Base-by-base conservation (phyloP, 164 flowering plant genomes). In the Vitis rupestris region DNA sequence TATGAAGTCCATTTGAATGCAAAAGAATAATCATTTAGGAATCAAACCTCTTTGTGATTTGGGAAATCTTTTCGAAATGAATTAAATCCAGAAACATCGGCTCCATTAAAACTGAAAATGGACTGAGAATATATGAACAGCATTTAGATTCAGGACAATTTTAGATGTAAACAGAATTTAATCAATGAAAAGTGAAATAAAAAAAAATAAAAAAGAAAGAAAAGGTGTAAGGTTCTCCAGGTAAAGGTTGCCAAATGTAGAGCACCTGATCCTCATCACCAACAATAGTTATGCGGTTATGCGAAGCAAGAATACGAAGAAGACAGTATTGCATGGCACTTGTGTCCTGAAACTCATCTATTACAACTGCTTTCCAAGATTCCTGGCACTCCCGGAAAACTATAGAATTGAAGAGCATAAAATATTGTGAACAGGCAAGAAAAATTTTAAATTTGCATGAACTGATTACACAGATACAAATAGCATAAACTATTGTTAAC, bases 231-330 rank as follows among this genome's bases (percentile, higher is more conserved):
- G 4, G 44, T 37, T 4, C 3, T 19, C 3, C 30, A 48, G 15
- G 9, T 47, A 19, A 57, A 52, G n/a, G 47, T 29, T 8, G 12
- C 30, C 29, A 29, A 59, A 49, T 23, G 62, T n/a, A 66, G n/a
- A 6, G 69, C 63, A 90, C 98, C 93, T 94, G 98, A 76, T 94
- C 98, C 73, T 94, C 98, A 86, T 94, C 98, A 63, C 98, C 98
- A 79, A 94, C 90, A 78, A 94, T 81, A 65, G 98, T 94, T 67
- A 94, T 78, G 66, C 66, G 77, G 64, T 87, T 83, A 78, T 92
- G 97, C 61, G 97, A 92, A 63, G 91, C 90, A 77, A 94, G 93
- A 67, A 81, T 61, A 19, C 78, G 81, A 48, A 94, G 73, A 63
- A 94, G 84, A 69, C 69, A 76, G 72, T 92, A 94, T 63, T 94